Base-by-base conservation (phyloP, 2,329 filamentous ascomycete species). In the Penicillium aurantiogriseum region DNA sequence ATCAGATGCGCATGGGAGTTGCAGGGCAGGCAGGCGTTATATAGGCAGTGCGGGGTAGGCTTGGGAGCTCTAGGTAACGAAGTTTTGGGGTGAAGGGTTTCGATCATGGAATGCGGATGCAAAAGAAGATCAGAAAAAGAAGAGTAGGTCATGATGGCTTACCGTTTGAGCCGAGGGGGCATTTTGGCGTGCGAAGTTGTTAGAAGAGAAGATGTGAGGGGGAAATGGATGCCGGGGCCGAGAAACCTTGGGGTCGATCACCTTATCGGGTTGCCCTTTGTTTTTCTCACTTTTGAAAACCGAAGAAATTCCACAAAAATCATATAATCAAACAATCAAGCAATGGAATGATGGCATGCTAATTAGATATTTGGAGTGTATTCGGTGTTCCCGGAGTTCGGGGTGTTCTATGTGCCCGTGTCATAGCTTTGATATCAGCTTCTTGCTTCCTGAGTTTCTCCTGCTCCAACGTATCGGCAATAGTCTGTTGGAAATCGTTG, bases 101-200 rank as follows among this genome's bases (percentile, higher is more conserved):
- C 8, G 31, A 36, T 44, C 7, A 31, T 42, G 21, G 15, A 7
- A 38, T 15, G 25, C 2, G 13, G 35, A 40, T 38, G 9, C 4
- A 13, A 42, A n/a, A 13, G 6, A 23, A 19, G 4, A 29, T 5
- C 23, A 25, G 9, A 46, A 11, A 38, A 10, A 44, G 13, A 42
- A 7, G 13, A n/a, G n/a, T 35, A 35, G 15, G 15, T 25, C n/a
- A 17, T 31, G 11, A 36, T 27, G 5, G 50, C 64, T 63, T 66
- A 72, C 71, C 19, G 72, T 74, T 59, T 74, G 72, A 33, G 66
- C 66, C 48, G 71, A 68, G 21, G 71, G 69, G 72, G 71, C 72
- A 74, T 73, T 40, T 64, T 70, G 63, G 27, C 17, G 31, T 52
- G 42, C 42, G 51, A 19, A 19, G 31, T 36, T 27, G 52, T 29